These are phyloP conservation scores for Lactifluus hygrophoroides DNA, from an alignment of 768 basidiomycete species.

Conservation along the genomic window DNA sequence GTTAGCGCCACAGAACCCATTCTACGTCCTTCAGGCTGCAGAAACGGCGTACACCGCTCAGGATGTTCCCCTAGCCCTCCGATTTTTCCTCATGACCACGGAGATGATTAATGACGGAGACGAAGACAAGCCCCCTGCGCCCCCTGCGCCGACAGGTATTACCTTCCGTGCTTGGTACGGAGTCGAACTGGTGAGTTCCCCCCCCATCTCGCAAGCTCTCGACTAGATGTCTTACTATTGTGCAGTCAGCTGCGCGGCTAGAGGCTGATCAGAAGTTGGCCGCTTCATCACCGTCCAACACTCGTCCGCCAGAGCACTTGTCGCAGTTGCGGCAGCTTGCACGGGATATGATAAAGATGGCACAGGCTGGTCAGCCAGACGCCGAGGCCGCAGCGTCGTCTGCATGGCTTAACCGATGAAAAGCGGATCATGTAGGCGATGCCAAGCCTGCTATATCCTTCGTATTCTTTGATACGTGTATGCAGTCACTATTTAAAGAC, in stretches of 20 bases:
- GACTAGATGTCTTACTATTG: neutral
- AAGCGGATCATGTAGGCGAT: neutral
- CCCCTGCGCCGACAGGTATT: constrained; percentile 41
- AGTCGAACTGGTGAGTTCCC: constrained; percentile 56
- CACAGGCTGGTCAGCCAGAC: neutral
- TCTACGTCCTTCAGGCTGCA: constrained; percentile 74
- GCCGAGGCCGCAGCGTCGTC: neutral
- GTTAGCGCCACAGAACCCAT: constrained; percentile 79
- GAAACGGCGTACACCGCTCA: constrained; percentile 80
- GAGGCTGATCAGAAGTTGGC: constrained; percentile 4
- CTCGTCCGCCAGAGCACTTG: constrained; percentile 4
- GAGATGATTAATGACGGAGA: constrained; percentile 69
- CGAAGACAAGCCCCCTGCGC: constrained; percentile 34
- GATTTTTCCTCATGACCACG: constrained; percentile 67
- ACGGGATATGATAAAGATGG: constrained; percentile 1
- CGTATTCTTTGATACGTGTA: neutral
- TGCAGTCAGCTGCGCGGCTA: constrained; percentile 9
- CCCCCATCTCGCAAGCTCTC: neutral
- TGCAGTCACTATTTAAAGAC: neutral
- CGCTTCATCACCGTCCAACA: constrained; percentile 8
- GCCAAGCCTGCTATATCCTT: neutral
- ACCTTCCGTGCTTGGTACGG: constrained; percentile 76
- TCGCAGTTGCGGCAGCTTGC: constrained; percentile 11
- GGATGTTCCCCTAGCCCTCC: constrained; percentile 67
- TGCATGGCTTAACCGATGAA: constrained; percentile 9